A percentile compares a stretch with the other conserved stretches of the same genome.
Conservation (phyloP, 2,329 filamentous ascomycete species). For the Arthroderma sp. region DNA sequence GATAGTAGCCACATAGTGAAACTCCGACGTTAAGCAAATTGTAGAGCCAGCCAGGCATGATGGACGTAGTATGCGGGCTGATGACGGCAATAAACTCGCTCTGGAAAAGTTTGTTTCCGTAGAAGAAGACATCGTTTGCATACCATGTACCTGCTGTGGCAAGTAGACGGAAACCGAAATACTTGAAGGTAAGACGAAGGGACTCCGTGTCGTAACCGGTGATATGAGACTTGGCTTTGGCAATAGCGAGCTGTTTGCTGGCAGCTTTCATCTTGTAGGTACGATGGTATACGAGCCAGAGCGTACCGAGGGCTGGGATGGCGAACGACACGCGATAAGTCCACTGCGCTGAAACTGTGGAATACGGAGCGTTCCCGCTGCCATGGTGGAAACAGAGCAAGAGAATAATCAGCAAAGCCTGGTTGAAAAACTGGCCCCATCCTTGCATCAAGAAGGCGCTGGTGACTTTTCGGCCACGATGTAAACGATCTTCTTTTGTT, state of each 20-base stretch:
- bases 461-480: conserved; percentile 90
- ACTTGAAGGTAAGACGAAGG: conserved; percentile 59
- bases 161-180: conserved; percentile 76
- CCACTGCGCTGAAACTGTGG: conserved; percentile 64
- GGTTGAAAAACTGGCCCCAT: conserved; percentile 94
- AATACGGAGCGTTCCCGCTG: conserved; percentile 63
- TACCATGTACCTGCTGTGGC: conserved; percentile 88
- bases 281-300: conserved; percentile 95
- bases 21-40: conserved; percentile 85
- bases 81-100: conserved; percentile 77
- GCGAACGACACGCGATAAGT: conserved; percentile 88
- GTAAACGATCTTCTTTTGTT: conserved; percentile 81
- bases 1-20: conserved; percentile 76
- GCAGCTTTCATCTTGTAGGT: conserved; percentile 87
- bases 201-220: conserved; percentile 89
- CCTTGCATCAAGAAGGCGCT: conserved; percentile 97
- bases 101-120: conserved; percentile 98
- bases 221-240: conserved; percentile 75
- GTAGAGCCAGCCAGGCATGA: conserved; percentile 84
- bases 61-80: conserved; percentile 51
- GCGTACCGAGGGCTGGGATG: conserved; percentile 74
- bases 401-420: conserved; percentile 72
- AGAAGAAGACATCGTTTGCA: conserved; percentile 97
- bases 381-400: conserved; percentile 81
- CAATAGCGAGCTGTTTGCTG: conserved; percentile 63